Conservation (phyloP, 164 flowering plant species). For the Vitis cinerea region DNA sequence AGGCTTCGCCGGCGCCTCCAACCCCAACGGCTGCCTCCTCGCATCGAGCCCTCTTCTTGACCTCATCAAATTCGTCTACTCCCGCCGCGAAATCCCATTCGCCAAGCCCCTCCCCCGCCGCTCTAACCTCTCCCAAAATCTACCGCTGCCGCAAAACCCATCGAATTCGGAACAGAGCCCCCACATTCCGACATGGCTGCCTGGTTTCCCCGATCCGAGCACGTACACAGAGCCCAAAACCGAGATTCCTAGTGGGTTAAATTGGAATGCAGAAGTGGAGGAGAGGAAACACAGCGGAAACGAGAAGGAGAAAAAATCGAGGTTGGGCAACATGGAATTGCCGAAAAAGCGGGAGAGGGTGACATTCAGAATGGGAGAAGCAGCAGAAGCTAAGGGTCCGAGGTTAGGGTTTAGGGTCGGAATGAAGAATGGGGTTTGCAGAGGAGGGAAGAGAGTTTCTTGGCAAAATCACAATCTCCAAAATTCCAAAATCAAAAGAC, state of each 20-base stretch:
- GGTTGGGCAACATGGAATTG: neutral
- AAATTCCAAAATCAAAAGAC: conserved; percentile 1
- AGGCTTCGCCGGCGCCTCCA: conserved; percentile 35
- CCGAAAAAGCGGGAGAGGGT: conserved; percentile 29
- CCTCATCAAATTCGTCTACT: conserved; percentile 26
- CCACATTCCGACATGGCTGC: conserved; percentile 42
- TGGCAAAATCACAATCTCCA: neutral
- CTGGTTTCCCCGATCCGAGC: conserved; percentile 26
- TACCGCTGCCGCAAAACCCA: conserved; percentile 2
- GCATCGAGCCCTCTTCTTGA: conserved; percentile 25
- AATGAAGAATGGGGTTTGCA: conserved; percentile 20
- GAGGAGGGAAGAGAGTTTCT: conserved; percentile 17
- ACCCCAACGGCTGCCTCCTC: neutral
- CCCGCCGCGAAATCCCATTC: conserved; percentile 43
- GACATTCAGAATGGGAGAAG: conserved; percentile 26
- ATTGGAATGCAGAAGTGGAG: neutral
- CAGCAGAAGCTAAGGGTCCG: neutral
- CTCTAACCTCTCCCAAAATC: neutral
- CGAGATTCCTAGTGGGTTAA: conserved; percentile 14
- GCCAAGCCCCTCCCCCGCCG: conserved; percentile 42
- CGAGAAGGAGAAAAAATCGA: neutral
- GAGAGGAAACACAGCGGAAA: neutral
- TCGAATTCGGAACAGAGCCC: neutral
- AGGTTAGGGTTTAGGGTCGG: neutral
- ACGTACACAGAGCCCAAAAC: neutral